These are phyloP conservation scores for Paxillus rubicundulus DNA, from an alignment of 768 basidiomycete species.

Conservation along the genomic window DNA sequence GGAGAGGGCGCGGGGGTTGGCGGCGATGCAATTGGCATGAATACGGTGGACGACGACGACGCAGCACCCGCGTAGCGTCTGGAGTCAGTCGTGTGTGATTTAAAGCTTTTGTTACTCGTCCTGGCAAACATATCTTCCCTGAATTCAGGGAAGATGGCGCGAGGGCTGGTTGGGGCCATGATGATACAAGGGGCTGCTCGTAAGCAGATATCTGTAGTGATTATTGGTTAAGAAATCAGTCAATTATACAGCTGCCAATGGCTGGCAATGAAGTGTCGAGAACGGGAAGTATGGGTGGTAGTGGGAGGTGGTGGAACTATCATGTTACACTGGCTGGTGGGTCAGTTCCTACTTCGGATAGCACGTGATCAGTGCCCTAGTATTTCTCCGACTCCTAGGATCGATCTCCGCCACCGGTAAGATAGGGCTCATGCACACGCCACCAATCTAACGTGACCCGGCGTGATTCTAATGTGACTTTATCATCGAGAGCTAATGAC, in stretches of 20 bases:
- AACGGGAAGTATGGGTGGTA: no score
- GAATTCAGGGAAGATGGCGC: conserved; percentile 3
- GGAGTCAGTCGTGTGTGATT: conserved; percentile 14
- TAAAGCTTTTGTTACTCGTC: conserved; percentile 6
- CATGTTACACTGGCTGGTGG: no score
- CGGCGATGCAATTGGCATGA: conserved; percentile 54
- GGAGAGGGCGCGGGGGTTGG: conserved; percentile 66
- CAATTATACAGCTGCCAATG: not conserved
- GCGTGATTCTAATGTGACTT: no score
- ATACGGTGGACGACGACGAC: conserved; percentile 35
- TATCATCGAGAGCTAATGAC: no score
- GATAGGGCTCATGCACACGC: no score
- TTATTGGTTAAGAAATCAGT: not conserved
- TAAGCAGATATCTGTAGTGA: not conserved
- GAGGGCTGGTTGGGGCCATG: conserved; percentile 13
- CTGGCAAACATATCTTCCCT: conserved; percentile 11
- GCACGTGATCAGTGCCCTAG: conserved; percentile 14
- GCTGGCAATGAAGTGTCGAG: no score
- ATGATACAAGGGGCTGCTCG: not conserved
- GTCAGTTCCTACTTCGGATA: no score
- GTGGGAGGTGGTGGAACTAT: no score
- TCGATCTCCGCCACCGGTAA: no score
- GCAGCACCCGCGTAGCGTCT: conserved; percentile 14
- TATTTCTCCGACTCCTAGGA: not conserved
- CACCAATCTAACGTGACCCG: no score